These are phyloP conservation scores for Cordyceps pruinosa DNA, from an alignment of 2,329 filamentous ascomycete genomes.

Conservation along the genomic window DNA sequence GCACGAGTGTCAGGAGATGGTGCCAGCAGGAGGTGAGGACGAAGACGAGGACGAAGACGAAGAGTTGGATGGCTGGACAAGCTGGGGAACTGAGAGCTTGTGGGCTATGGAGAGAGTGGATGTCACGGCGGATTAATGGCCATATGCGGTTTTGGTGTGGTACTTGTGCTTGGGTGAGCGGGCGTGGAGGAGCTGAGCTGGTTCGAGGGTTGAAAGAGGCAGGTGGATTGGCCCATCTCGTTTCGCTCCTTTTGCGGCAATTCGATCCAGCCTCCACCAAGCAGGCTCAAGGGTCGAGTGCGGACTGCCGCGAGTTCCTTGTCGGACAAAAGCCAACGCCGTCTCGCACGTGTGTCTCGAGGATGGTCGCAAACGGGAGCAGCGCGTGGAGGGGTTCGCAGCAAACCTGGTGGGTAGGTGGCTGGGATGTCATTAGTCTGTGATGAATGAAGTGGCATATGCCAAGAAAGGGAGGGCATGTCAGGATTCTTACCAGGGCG, in stretches of 20 bases:
- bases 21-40: neutral
- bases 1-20: neutral
- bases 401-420: neutral
- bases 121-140: neutral
- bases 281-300: neutral
- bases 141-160: constrained; percentile 3
- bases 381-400: neutral
- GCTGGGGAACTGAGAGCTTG: neutral
- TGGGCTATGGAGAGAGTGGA: constrained; percentile 3
- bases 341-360: neutral
- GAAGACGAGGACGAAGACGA: neutral
- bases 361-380: neutral
- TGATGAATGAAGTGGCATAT: no score
- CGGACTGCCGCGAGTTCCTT: neutral
- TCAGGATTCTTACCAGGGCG: no score
- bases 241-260: neutral
- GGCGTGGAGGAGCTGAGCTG: constrained; percentile 4
- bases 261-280: neutral
- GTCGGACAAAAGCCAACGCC: neutral
- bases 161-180: neutral
- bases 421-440: neutral
- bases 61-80: neutral
- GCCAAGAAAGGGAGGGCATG: no score
- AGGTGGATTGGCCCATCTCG: neutral
- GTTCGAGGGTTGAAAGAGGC: neutral